phyloP scores from a whole-genome alignment of 371 early-diverging fungal species.

The Coemansia sp. region DNA sequence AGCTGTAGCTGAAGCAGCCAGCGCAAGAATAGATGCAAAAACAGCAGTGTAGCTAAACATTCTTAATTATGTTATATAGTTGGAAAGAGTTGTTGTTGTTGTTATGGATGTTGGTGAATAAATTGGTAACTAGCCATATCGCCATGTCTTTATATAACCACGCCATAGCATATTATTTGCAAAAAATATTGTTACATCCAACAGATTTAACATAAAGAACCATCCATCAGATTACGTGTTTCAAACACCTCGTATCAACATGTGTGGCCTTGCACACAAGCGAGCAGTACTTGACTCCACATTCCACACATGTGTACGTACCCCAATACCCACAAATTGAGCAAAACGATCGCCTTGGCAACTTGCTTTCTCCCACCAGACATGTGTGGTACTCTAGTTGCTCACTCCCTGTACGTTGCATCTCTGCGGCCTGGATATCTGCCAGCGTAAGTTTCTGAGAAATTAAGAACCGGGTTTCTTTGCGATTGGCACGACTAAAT shows the following conservation, averaged over 20 bases:
- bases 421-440: conserved; percentile 26
- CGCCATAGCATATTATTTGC: background rate
- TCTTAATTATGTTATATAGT: background rate
- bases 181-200: background rate
- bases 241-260: conserved; percentile 40
- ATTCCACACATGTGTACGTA: conserved; percentile 36
- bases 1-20: background rate
- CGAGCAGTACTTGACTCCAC: conserved; percentile 44
- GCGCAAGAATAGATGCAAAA: background rate
- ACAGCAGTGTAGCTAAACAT: background rate
- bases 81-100: background rate
- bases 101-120: background rate
- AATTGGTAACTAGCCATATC: background rate
- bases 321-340: conserved; percentile 42
- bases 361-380: conserved; percentile 6
- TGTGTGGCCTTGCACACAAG: conserved; percentile 37
- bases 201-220: background rate
- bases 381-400: conserved; percentile 21
- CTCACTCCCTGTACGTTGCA: background rate
- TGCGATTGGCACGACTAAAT: conserved; percentile 19
- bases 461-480: conserved; percentile 23
- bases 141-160: background rate
- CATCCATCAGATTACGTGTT: conserved; percentile 20
- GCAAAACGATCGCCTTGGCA: conserved; percentile 21
- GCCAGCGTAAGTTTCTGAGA: conserved; percentile 18